These are phyloP conservation scores for Paxillus involutus DNA, from an alignment of 768 basidiomycete species.

Conservation along the genomic window DNA sequence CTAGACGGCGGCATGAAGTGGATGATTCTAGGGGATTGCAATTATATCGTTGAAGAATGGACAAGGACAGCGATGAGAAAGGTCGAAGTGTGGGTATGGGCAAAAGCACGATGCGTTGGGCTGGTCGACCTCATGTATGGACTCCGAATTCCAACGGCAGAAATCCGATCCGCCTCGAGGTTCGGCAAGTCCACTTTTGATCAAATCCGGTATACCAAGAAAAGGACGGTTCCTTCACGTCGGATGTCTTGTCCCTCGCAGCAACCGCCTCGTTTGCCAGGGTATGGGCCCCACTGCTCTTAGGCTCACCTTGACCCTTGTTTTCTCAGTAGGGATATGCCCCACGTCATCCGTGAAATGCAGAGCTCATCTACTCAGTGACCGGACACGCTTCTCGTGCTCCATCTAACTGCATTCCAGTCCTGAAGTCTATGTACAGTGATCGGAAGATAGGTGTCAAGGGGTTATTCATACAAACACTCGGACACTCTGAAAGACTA, in stretches of 20 bases:
- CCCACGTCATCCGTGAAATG: too few species aligned
- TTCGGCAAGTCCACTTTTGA: neutral
- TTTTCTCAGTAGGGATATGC: too few species aligned
- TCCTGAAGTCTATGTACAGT: too few species aligned
- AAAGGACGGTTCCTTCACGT: neutral
- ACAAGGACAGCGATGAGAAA: neutral
- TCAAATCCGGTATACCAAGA: neutral
- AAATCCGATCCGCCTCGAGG: neutral
- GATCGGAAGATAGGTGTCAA: neutral
- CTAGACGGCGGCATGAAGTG: conserved; percentile 7
- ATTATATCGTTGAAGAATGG: neutral
- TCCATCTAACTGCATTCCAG: too few species aligned
- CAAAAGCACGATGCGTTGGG: too few species aligned
- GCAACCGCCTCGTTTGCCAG: too few species aligned
- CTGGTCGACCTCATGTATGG: too few species aligned
- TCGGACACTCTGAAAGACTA: neutral
- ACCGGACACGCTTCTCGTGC: too few species aligned
- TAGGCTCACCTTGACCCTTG: too few species aligned
- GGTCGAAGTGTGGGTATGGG: conserved; percentile 5
- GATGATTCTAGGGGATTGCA: neutral
- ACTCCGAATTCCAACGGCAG: neutral
- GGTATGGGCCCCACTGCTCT: too few species aligned
- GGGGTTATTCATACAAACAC: neutral
- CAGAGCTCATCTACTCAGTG: too few species aligned
- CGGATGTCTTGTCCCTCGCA: neutral